Conservation (phyloP, 139 green algal species). For the Chlorella sp. region DNA sequence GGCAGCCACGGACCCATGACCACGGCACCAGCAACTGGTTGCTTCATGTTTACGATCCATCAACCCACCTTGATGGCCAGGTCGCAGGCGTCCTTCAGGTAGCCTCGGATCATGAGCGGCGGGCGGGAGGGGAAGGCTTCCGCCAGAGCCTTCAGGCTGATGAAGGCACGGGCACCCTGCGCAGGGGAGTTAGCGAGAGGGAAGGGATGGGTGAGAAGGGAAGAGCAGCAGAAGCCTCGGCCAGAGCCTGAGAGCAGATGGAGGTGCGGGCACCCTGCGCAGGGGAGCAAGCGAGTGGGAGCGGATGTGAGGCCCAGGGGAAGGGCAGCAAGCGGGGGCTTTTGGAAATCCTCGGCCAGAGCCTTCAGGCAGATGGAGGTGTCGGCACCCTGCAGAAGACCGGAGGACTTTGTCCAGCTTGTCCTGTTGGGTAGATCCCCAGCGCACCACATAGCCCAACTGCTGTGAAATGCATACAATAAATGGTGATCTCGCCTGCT, state of each 20-base stretch:
- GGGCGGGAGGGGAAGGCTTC: constrained; percentile 42
- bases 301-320: constrained; percentile 24
- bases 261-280: constrained; percentile 2
- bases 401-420: too few relatives aligned
- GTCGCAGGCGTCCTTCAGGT: constrained; percentile 55
- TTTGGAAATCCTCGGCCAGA: constrained; percentile 38
- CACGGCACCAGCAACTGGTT: too few relatives aligned
- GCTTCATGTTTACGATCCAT: too few relatives aligned
- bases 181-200: too few relatives aligned
- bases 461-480: too few relatives aligned
- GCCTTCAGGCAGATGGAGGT: constrained; percentile 34
- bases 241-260: constrained; percentile 42
- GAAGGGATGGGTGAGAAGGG: constrained; percentile 26
- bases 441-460: neutral
- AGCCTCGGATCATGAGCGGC: constrained; percentile 45
- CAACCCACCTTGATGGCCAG: constrained; percentile 21
- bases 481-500: neutral
- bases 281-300: too few relatives aligned
- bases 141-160: constrained; percentile 41
- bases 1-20: too few relatives aligned
- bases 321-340: too few relatives aligned
- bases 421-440: too few relatives aligned
- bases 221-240: constrained; percentile 50
- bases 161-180: constrained; percentile 9
- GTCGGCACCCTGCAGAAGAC: constrained; percentile 11